Evolutionary conservation across 768 basidiomycete genomes (phyloP).

Genomic region (Boletus fagicola): DNA sequence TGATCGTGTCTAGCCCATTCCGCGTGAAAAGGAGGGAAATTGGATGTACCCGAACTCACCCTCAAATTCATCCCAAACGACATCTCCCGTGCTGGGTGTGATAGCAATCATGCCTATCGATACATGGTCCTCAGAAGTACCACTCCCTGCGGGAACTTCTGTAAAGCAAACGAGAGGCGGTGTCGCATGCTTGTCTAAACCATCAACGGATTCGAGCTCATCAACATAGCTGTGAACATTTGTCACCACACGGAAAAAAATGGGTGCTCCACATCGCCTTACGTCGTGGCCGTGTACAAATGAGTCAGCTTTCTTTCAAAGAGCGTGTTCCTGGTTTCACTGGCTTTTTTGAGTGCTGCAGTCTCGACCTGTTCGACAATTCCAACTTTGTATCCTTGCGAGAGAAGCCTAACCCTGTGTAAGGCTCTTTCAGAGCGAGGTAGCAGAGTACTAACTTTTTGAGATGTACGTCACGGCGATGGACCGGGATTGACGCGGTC

Average conservation of each 20-base stretch:
- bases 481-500: constrained; percentile 70
- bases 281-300: constrained; percentile 88
- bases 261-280: constrained; percentile 27
- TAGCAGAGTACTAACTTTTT: constrained; percentile 55
- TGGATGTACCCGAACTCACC: constrained; percentile 41
- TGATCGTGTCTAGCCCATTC: constrained; percentile 57
- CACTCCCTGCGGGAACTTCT: constrained; percentile 37
- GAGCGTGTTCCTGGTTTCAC: constrained; percentile 68
- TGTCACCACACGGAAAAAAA: constrained; percentile 8
- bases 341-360: constrained; percentile 81
- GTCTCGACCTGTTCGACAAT: constrained; percentile 83
- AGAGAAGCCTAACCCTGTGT: constrained; percentile 52
- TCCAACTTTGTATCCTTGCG: constrained; percentile 80
- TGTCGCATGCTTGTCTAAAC: constrained; percentile 51
- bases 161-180: constrained; percentile 76
- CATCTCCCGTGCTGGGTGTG: constrained; percentile 86
- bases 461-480: constrained; percentile 66
- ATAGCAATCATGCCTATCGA: constrained; percentile 74
- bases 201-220: constrained; percentile 65
- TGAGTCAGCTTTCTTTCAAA: constrained; percentile 76
- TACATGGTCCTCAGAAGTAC: constrained; percentile 33
- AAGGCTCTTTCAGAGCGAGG: not conserved
- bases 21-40: constrained; percentile 6
- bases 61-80: constrained; percentile 89
- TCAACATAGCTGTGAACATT: constrained; percentile 70